phyloP scores from a whole-genome alignment of 2,329 filamentous ascomycete genomes.

The Stagonosporopsis vannaccii region DNA sequence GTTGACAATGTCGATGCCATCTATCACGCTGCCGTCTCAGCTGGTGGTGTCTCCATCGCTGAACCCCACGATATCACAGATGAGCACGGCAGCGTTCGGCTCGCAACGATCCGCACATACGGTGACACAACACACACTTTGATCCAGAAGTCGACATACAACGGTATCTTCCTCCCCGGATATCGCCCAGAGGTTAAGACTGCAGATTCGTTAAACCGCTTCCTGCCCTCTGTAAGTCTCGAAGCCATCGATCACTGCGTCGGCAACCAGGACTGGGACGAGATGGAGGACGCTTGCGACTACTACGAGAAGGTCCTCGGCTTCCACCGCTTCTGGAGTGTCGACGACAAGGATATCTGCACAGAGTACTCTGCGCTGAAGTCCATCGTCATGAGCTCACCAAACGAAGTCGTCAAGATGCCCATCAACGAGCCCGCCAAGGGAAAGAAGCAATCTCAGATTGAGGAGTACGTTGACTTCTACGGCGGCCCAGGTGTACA shows the following conservation, averaged over 20 bases:
- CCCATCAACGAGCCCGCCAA: slow-evolving; percentile 95
- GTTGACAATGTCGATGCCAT: slow-evolving; percentile 88
- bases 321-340: slow-evolving; percentile 97
- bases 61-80: slow-evolving; percentile 63
- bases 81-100: slow-evolving; percentile 71
- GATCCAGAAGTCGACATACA: slow-evolving; percentile 75
- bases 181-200: slow-evolving; percentile 65
- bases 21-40: slow-evolving; percentile 74
- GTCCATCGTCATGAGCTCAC: slow-evolving; percentile 87
- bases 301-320: slow-evolving; percentile 87
- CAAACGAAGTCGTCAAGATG: slow-evolving; percentile 91
- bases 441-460: slow-evolving; percentile 91
- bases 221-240: slow-evolving; percentile 71
- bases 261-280: slow-evolving; percentile 94
- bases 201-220: slow-evolving; percentile 56
- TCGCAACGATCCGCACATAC: slow-evolving; percentile 87
- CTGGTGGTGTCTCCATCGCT: slow-evolving; percentile 69
- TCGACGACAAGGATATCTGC: slow-evolving; percentile 91
- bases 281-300: slow-evolving; percentile 73
- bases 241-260: slow-evolving; percentile 93
- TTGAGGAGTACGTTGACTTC: slow-evolving; percentile 87
- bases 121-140: slow-evolving; percentile 96
- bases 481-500: slow-evolving; percentile 90
- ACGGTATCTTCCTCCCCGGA: slow-evolving; percentile 81
- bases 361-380: slow-evolving; percentile 90